Conservation (phyloP, 106 monocot genomes). For the Dendrobium chrysotoxum region DNA sequence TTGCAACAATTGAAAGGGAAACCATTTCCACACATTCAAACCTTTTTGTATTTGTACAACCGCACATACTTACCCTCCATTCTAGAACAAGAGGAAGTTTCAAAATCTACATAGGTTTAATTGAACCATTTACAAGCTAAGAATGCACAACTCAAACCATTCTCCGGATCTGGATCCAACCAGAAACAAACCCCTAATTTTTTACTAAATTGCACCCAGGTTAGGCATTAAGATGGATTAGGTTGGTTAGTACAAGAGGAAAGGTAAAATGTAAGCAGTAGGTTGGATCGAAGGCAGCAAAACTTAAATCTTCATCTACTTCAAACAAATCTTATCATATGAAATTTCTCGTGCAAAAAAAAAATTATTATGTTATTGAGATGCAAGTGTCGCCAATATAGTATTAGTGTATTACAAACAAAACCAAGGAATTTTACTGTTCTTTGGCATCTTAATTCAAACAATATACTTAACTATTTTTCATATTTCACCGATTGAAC, state of each 20-base stretch:
- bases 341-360: not conserved
- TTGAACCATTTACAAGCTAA: not conserved
- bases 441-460: too few relatives aligned
- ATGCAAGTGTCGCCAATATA: too few relatives aligned
- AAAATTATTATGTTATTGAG: too few relatives aligned
- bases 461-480: too few relatives aligned
- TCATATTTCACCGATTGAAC: too few relatives aligned
- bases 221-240: not conserved
- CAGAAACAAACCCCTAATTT: not conserved
- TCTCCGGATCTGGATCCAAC: not conserved
- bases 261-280: not conserved
- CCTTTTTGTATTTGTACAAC: not conserved
- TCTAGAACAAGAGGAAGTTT: not conserved
- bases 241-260: not conserved
- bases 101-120: not conserved
- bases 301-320: too few relatives aligned
- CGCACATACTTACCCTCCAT: not conserved
- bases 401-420: too few relatives aligned
- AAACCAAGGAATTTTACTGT: too few relatives aligned
- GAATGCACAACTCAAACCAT: not conserved
- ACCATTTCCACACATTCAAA: not conserved
- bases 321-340: not conserved
- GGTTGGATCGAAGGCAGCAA: too few relatives aligned
- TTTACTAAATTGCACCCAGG: not conserved
- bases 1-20: not conserved